phyloP scores from a whole-genome alignment of 441 rosid species.

The Populus tomentosa region DNA sequence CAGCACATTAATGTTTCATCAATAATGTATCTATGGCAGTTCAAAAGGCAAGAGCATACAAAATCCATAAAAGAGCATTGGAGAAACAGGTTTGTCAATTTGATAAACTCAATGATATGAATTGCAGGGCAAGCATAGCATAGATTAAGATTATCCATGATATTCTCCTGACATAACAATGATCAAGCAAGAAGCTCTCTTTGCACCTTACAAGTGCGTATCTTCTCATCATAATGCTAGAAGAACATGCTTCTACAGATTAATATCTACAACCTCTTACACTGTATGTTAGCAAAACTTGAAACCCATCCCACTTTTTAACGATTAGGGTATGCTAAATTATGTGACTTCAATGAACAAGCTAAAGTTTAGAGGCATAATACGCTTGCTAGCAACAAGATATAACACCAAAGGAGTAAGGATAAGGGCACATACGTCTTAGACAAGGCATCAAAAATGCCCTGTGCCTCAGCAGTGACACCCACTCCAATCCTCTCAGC shows the following conservation, averaged over 20 bases:
- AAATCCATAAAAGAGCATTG: not conserved
- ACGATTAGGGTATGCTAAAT: not conserved
- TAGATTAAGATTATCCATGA: not conserved
- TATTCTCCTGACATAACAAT: not conserved
- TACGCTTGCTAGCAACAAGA: not conserved
- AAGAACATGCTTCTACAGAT: not conserved
- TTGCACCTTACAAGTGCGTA: not conserved
- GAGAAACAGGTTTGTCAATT: not conserved
- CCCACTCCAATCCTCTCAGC: constrained; percentile 93
- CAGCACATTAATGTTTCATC: not conserved
- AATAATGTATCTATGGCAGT: not conserved
- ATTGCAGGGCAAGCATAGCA: not conserved
- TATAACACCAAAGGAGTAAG: not conserved
- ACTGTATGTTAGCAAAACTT: not conserved
- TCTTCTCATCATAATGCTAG: not conserved
- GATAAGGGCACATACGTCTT: constrained; percentile 52
- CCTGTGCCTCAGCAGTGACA: constrained; percentile 83
- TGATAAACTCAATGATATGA: not conserved
- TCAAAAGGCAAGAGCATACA: not conserved
- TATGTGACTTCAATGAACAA: not conserved
- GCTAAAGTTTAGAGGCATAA: not conserved
- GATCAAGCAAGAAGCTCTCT: not conserved
- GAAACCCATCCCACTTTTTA: not conserved
- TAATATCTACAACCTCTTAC: not conserved
- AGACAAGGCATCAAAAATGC: constrained; percentile 76